phyloP scores from a whole-genome alignment of 495 filamentous ascomycete species.

The Hyaloscypha hepaticicola region DNA sequence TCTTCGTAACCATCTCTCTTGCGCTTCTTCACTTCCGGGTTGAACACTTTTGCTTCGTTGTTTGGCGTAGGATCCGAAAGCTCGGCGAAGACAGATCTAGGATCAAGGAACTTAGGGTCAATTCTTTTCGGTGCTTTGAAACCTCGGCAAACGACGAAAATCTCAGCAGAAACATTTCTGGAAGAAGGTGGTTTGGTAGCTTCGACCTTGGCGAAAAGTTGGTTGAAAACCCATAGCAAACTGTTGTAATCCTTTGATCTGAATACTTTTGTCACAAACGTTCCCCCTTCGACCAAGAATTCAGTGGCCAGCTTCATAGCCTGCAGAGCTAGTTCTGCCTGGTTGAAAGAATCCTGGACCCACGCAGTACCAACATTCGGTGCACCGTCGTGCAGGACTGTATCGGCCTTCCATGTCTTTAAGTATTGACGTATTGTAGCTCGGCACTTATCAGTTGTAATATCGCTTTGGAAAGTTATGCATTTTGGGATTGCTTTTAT shows the following conservation, averaged over 20 bases:
- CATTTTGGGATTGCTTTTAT: constrained; percentile 94
- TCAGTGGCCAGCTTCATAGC: constrained; percentile 92
- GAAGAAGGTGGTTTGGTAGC: constrained; percentile 97
- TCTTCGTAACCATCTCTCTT: constrained; percentile 98
- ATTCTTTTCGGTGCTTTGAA: constrained; percentile 91
- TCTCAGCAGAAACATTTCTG: constrained; percentile 93
- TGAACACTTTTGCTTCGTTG: constrained; percentile 96
- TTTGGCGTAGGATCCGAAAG: constrained; percentile 86
- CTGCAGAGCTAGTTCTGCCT: constrained; percentile 91
- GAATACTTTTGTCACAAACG: constrained; percentile 98
- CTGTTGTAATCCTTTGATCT: constrained; percentile 96
- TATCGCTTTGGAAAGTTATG: constrained; percentile 96
- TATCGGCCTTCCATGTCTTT: constrained; percentile 97
- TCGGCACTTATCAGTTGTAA: constrained; percentile 94
- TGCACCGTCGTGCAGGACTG: constrained; percentile 96
- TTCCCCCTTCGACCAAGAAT: constrained; percentile 85
- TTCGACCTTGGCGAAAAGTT: constrained; percentile 90
- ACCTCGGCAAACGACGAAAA: constrained; percentile 94
- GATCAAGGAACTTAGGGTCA: constrained; percentile 90
- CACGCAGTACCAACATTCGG: constrained; percentile 97
- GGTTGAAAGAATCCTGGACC: constrained; percentile 98
- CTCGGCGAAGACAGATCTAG: constrained; percentile 91
- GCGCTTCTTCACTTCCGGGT: constrained; percentile 93
- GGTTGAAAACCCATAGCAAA: constrained; percentile 96
- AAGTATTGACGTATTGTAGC: constrained; percentile 87